These are phyloP conservation scores for Artemisia princeps DNA, from an alignment of 140 eudicot genomes.

Conservation along the genomic window DNA sequence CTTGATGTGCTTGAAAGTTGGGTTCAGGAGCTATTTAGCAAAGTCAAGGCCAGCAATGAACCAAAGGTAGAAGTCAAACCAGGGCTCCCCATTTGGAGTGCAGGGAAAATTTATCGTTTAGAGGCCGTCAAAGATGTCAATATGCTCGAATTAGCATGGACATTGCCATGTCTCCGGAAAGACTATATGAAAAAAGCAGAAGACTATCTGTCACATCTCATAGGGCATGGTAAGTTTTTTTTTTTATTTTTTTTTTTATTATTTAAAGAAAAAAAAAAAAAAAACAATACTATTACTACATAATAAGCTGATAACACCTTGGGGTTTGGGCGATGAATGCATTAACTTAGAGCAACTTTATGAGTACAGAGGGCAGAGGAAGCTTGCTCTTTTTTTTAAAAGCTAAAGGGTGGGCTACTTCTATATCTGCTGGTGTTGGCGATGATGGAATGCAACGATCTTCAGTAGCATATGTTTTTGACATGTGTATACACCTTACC, in stretches of 20 bases:
- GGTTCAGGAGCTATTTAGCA: conserved; percentile 69
- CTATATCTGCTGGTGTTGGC: conserved; percentile 94
- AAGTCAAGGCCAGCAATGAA: conserved; percentile 48
- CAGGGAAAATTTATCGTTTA: conserved; percentile 67
- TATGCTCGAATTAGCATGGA: conserved; percentile 75
- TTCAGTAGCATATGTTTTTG: conserved; percentile 75
- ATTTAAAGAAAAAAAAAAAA: too few relatives aligned
- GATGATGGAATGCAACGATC: conserved; percentile 91
- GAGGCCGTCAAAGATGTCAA: conserved; percentile 95
- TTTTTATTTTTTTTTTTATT: not conserved
- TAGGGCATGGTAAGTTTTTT: conserved; percentile 73
- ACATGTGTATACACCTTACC: conserved; percentile 85
- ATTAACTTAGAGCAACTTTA: conserved; percentile 14
- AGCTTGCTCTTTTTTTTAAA: conserved; percentile 76
- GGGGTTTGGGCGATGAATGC: not conserved
- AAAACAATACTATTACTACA: not conserved
- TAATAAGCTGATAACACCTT: not conserved
- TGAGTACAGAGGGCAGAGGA: conserved; percentile 84
- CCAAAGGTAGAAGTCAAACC: conserved; percentile 39
- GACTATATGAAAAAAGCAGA: conserved; percentile 78
- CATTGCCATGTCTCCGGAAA: conserved; percentile 70
- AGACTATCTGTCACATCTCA: conserved; percentile 88
- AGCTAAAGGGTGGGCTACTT: conserved; percentile 79
- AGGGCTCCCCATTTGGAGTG: conserved; percentile 68
- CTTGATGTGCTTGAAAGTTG: conserved; percentile 86